Evolutionary conservation across 805 yeast species (phyloP), one percentile per base, ranked within the genome.

Genomic region (Yarrowia sp.): DNA sequence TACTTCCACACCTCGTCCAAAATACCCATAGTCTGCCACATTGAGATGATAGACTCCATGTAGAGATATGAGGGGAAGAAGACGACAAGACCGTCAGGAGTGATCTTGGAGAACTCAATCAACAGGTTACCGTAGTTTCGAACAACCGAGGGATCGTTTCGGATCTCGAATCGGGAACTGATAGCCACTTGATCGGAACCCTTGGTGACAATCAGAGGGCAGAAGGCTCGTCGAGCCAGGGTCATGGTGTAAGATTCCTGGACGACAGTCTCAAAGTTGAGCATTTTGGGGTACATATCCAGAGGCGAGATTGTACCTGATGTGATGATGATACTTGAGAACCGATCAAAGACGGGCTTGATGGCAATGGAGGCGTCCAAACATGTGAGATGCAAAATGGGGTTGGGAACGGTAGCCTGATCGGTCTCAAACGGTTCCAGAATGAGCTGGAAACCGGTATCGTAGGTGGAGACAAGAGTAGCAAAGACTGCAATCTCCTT

Each of bases 21-120:
- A 50, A 95, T 93, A 64, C 98, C 98, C 98, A 95, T 95, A 14
- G 89, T 89, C 80, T 95, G 99, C 99, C 99, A 95, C 91, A 92
- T 93, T 1, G 97, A 91, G 50, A 95, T 94, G 74, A 95, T 95
- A 74, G 97, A 90, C 78, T 95, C 99, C 99, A 95, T 95, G 78
- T 95, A 96, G 46, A 95, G 82, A 82, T 95, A 95, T 0, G 97
- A 90, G 0, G 99, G 99, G 80, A 95, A 95, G 81, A 95, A 95
- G 48, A 95, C 98, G 61, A 95, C 99, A 85, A 95, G 82, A 4
- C 99, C 99, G 80, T 95, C 99, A 0, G 99, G 99, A 0, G 98
- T 94, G 66, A 92, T 89, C 74, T 95, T 95, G 14, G 98, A 86
- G 77, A 92, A 94, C 78, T 95, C 98, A 61, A 95, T 89, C 69